Evolutionary conservation across 768 basidiomycete species (phyloP), one percentile per base, ranked within the genome.

Genomic region (Trichaptum fuscoviolaceum): DNA sequence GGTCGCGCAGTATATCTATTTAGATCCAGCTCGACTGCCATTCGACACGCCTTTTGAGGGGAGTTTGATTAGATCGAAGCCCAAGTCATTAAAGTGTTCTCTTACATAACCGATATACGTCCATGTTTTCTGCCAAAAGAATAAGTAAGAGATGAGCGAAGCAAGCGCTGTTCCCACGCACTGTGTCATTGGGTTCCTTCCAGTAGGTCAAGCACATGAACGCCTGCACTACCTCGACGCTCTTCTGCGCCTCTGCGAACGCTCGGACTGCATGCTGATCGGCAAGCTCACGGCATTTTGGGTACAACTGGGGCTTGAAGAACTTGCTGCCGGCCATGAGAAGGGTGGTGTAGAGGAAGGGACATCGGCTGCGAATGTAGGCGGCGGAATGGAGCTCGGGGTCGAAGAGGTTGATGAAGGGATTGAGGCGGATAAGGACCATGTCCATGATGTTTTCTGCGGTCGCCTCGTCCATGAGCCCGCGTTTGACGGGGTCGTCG

Each of bases 201-300:
- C 93, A 96, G 76, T 95, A 96, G 52, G 89, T 92, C 67, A 96
- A 80, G 71, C 92, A 93, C 23, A 91, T 89, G 74, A 94, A 92
- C 27, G 93, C 92, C 76, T 96, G 95, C 4, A 92, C 90, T 24
- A 94, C 87, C 76, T 95, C 94, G 64, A 96, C 87, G 68, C 87
- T 83, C 74, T 92, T 90, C 85, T 85, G 88, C n/a, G 83, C 84
- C 68, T 90, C 87, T 35, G 86, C 82, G 71, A 95, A 93, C 9
- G 93, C 92, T 66, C 86, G 85, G 27, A 90, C 81, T n/a, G 89
- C 87, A 69, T 89, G 84, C 25, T 90, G 87, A 65, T 91, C 81
- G 15, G 91, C 89, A 23, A 94, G 83, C 66, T 85, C 85, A 70
- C 89, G 87, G 68, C 89, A 88, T 20, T 82, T 79, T 68, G 85